Percentiles rank a stretch among this genome's conserved stretches.
phyloP scores from a whole-genome alignment of 23 red algal genomes.

The Gracilariopsis chorda region DNA sequence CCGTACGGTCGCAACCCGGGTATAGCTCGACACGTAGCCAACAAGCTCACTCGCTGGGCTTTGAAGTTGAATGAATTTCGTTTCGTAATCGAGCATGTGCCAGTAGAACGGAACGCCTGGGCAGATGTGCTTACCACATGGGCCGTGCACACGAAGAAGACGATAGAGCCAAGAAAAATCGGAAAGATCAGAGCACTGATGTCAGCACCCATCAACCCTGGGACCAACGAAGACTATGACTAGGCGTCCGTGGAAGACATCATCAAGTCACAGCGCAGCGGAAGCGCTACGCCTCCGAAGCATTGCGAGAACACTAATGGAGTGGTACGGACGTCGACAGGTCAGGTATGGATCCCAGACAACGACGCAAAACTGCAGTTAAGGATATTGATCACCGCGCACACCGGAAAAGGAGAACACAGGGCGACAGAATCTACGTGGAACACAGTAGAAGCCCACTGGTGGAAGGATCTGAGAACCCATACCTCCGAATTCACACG shows the following conservation, averaged over 20 bases:
- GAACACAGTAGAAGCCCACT: background rate
- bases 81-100: background rate
- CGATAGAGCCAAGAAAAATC: background rate
- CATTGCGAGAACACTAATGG: background rate
- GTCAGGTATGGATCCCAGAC: constrained; percentile 30
- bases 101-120: background rate
- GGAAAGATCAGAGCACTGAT: background rate
- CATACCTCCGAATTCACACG: background rate
- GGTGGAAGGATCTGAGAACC: background rate
- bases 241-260: background rate
- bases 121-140: constrained; percentile 7
- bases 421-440: background rate
- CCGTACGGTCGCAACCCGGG: background rate
- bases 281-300: background rate
- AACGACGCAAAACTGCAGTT: background rate
- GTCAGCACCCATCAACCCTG: background rate
- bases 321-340: background rate
- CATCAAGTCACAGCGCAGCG: background rate
- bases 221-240: background rate
- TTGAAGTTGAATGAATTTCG: background rate
- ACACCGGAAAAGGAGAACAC: constrained; percentile 13
- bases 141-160: background rate
- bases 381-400: constrained; percentile 8
- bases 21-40: background rate
- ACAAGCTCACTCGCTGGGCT: background rate